phyloP scores from a whole-genome alignment of 2,329 filamentous ascomycete genomes.

The Cladophialophora bantiana region DNA sequence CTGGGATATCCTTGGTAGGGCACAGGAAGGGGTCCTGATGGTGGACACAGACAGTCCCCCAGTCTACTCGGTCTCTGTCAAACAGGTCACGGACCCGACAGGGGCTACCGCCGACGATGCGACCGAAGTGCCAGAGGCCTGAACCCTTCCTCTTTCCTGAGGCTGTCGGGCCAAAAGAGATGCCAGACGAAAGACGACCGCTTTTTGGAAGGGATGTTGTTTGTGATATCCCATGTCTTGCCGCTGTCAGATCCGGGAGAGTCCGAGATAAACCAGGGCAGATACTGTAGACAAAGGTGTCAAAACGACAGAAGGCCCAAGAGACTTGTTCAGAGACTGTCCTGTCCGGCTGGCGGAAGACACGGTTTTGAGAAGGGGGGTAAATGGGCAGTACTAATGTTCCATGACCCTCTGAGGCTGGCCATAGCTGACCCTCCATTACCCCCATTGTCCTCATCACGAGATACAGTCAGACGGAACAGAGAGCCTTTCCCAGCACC shows the following conservation, averaged over 20 bases:
- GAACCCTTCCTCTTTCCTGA: slow-evolving; percentile 5
- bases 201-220: neutral
- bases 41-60: slow-evolving; percentile 54
- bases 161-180: neutral
- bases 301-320: neutral
- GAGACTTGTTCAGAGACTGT: neutral
- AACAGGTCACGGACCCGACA: slow-evolving; percentile 1
- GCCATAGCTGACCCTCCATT: too few species aligned
- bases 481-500: neutral
- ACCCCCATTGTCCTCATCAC: slow-evolving; percentile 2
- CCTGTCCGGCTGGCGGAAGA: neutral
- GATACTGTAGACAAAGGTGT: neutral
- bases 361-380: neutral
- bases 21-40: slow-evolving; percentile 55
- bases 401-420: neutral
- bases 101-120: neutral
- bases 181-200: neutral
- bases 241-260: neutral
- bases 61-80: slow-evolving; percentile 36
- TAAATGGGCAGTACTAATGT: neutral
- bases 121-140: slow-evolving; percentile 2
- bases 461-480: slow-evolving; percentile 19
- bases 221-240: neutral
- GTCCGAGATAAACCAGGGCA: slow-evolving; percentile 2
- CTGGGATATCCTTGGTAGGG: slow-evolving; percentile 55